These are phyloP conservation scores for Pulveroboletus frians DNA, from an alignment of 768 basidiomycete species.

Conservation along the genomic window DNA sequence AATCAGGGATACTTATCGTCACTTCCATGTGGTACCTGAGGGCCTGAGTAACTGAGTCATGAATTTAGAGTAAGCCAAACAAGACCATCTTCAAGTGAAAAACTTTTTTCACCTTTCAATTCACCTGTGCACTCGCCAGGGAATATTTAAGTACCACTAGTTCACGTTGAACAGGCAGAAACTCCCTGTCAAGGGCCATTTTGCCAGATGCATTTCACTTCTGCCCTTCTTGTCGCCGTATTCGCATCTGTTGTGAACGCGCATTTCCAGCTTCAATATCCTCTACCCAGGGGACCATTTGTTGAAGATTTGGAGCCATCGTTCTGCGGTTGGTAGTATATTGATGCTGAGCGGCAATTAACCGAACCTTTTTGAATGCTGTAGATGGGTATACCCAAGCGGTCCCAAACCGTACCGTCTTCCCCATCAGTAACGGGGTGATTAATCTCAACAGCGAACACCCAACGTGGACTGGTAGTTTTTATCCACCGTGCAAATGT, in stretches of 20 bases:
- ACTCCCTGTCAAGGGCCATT: neutral
- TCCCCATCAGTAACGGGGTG: constrained; percentile 62
- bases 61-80: constrained; percentile 8
- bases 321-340: constrained; percentile 57
- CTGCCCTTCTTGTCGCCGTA: constrained; percentile 33
- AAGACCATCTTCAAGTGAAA: constrained; percentile 19
- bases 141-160: constrained; percentile 7
- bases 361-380: neutral
- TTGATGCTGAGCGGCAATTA: neutral
- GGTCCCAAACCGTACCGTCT: constrained; percentile 54
- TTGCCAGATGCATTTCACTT: constrained; percentile 31
- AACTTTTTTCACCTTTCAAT: constrained; percentile 7
- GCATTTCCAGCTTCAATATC: constrained; percentile 80
- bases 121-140: neutral
- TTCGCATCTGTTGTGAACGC: constrained; percentile 47
- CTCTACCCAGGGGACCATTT: constrained; percentile 66
- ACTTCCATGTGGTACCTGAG: neutral
- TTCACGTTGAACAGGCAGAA: neutral
- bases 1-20: neutral
- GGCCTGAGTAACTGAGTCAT: too few species aligned
- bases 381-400: constrained; percentile 60
- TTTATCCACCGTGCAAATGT: neutral
- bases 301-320: constrained; percentile 49
- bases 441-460: constrained; percentile 66
- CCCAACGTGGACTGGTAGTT: constrained; percentile 49